Conservation (phyloP, 495 filamentous ascomycete species). For the Acidiella bohemica region DNA sequence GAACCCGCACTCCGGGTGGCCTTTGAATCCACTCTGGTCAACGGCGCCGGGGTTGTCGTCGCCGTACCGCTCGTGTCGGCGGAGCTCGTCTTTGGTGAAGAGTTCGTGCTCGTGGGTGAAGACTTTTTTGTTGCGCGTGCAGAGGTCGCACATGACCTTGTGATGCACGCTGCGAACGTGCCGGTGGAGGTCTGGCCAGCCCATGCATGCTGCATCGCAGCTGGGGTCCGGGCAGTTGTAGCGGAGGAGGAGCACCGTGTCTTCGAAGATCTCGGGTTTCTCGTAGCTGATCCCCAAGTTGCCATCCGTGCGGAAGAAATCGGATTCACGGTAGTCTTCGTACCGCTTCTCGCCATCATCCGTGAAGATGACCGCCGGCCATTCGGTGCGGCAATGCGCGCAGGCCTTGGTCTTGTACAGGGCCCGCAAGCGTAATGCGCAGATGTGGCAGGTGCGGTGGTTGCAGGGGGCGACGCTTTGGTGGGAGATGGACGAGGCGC, state of each 20-base stretch:
- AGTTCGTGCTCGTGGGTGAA: slow-evolving; percentile 96
- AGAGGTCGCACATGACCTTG: slow-evolving; percentile 89
- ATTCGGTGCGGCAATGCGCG: slow-evolving; percentile 80
- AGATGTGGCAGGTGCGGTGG: slow-evolving; percentile 92
- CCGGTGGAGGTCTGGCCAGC: slow-evolving; percentile 85
- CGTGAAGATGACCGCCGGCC: slow-evolving; percentile 81
- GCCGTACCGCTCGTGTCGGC: slow-evolving; percentile 76
- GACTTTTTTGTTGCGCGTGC: slow-evolving; percentile 88
- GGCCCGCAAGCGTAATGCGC: slow-evolving; percentile 72
- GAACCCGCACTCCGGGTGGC: slow-evolving; percentile 89
- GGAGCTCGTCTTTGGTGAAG: slow-evolving; percentile 68
- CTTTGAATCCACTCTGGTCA: slow-evolving; percentile 91
- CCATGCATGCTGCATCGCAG: slow-evolving; percentile 81
- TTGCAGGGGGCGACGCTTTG: slow-evolving; percentile 83
- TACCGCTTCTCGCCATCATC: slow-evolving; percentile 66
- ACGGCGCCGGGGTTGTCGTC: slow-evolving; percentile 82
- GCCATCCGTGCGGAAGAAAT: slow-evolving; percentile 62
- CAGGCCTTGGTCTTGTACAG: slow-evolving; percentile 93
- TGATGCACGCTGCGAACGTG: slow-evolving; percentile 73
- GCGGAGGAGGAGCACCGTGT: slow-evolving; percentile 71
- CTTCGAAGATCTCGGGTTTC: slow-evolving; percentile 70
- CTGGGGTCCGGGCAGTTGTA: slow-evolving; percentile 84
- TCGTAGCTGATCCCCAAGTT: slow-evolving; percentile 86
- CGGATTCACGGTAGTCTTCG: slow-evolving; percentile 59
- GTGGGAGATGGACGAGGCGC: slow-evolving; percentile 73